Evolutionary conservation across 306 rosid species (phyloP).

Genomic region (Canavalia gladiata): DNA sequence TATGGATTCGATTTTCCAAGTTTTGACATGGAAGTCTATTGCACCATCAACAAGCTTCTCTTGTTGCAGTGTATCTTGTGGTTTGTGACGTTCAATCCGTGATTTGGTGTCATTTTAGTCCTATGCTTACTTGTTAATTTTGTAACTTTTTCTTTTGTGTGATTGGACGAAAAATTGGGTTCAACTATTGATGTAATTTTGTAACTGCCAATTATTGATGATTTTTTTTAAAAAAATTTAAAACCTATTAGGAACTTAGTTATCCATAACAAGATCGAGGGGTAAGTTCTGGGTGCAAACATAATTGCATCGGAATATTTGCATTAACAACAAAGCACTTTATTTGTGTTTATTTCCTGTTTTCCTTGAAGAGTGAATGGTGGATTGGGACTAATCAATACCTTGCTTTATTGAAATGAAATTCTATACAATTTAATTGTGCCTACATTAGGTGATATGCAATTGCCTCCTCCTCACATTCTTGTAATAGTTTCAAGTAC

Average conservation of each 20-base stretch:
- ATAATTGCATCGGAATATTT: not conserved
- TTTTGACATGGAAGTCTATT: conserved; percentile 53
- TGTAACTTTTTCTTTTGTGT: conserved; percentile 56
- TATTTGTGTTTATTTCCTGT: not conserved
- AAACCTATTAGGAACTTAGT: not conserved
- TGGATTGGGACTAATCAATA: not conserved
- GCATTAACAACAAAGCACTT: not conserved
- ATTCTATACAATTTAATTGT: no score
- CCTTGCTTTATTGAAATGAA: not conserved
- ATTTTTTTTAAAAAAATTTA: not conserved
- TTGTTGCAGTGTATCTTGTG: conserved; percentile 56
- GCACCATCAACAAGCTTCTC: conserved; percentile 54
- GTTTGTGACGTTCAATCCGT: conserved; percentile 57
- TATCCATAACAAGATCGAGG: not conserved
- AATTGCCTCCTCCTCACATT: no score
- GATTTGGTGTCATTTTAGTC: conserved; percentile 59
- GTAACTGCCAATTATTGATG: conserved; percentile 32
- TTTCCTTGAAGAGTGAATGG: not conserved
- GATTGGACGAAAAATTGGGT: conserved; percentile 48
- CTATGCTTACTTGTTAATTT: conserved; percentile 49
- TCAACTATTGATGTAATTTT: conserved; percentile 47
- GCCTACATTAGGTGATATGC: no score
- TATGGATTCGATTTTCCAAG: conserved; percentile 58
- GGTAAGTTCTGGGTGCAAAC: not conserved
- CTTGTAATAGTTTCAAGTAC: no score